Base-by-base conservation (phyloP, 306 rosid species). In the Vicia sativa region DNA sequence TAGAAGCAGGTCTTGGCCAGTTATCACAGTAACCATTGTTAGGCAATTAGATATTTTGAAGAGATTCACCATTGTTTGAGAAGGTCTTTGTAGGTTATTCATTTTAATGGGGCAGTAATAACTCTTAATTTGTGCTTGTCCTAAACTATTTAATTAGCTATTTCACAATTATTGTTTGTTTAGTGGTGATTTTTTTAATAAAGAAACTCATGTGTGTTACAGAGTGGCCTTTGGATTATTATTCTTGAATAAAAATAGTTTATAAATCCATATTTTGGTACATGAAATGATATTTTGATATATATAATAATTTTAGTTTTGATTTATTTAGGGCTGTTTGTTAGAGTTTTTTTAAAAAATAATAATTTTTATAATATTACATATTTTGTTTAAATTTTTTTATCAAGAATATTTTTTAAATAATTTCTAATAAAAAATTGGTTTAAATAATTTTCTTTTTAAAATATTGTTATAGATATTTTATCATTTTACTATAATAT, bases 1-100 rank as follows among this genome's bases (percentile, higher is more conserved):
- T 90, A 76, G 91, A 80, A 79, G 89, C 85, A 13, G 99, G 92
- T 12, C 84, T 95, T 49, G 46, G 52, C 74, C 50, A 78, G 65
- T 68, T 93, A 45, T 71, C 90, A 35, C 83, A 82, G 59, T 88
- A 73, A 67, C 48, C 73, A 56, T 68, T 78, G 70, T 67, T 76
- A 65, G 48, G 74, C 66, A 62, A 45, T 29, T 48, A 59, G 76
- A 70, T 65, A 42, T 37, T 73, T 76, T 68, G 64, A 29, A 52
- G 54, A 63, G 75, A 59, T 72, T 73, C 63, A 34, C 43, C 67
- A 59, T 70, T 25, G 3, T 25, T 25, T 46, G 34, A 41, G 52
- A 41, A 34, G 29, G 19, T 18, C 29, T 60, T 34, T 13, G 41
- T 43, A 57, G 23, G 23, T 21, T 2, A 1, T 21, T 56, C 41